A percentile compares a stretch with the other conserved stretches of the same genome.
These are phyloP conservation scores for Extremus antarcticus DNA, from an alignment of 495 filamentous ascomycete genomes.

Conservation along the genomic window DNA sequence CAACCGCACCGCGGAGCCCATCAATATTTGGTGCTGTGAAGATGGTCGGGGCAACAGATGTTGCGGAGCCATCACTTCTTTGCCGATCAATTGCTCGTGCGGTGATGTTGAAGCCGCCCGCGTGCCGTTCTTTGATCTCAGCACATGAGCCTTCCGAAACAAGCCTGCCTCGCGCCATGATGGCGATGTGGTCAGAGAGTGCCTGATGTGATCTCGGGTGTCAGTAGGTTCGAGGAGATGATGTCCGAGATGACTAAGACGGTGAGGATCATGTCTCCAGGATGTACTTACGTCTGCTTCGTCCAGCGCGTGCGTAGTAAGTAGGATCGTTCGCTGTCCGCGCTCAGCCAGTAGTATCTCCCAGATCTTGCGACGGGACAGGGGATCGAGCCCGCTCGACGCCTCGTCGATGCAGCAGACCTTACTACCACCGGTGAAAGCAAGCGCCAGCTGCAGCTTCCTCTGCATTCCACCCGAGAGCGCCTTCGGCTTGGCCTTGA, in stretches of 20 bases:
- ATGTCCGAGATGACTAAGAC: too few relatives aligned
- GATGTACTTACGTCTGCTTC: too few relatives aligned
- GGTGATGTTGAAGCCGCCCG: conserved; percentile 57
- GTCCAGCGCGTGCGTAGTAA: conserved; percentile 57
- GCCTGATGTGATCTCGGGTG: too few relatives aligned
- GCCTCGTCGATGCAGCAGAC: conserved; percentile 87
- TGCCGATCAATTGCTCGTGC: conserved; percentile 23
- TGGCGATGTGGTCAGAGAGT: conserved; percentile 30
- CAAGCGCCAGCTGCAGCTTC: conserved; percentile 86
- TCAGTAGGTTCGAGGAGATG: too few relatives aligned
- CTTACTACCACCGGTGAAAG: conserved; percentile 73
- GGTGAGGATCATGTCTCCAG: too few relatives aligned
- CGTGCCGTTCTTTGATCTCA: conserved; percentile 29
- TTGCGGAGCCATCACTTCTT: too few relatives aligned
- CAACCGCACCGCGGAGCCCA: too few relatives aligned
- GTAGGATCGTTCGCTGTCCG: conserved; percentile 63
- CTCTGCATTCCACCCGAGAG: conserved; percentile 82
- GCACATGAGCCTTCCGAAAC: conserved; percentile 26
- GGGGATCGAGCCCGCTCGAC: conserved; percentile 68
- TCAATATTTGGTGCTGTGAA: too few relatives aligned
- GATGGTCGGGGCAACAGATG: too few relatives aligned
- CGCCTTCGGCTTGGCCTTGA: conserved; percentile 51
- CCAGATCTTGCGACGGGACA: conserved; percentile 77
- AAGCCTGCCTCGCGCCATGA: conserved; percentile 29
- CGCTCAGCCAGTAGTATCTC: conserved; percentile 74